These are phyloP conservation scores for Canna indica DNA, from an alignment of 176 grass and related monocot species.

Conservation along the genomic window DNA sequence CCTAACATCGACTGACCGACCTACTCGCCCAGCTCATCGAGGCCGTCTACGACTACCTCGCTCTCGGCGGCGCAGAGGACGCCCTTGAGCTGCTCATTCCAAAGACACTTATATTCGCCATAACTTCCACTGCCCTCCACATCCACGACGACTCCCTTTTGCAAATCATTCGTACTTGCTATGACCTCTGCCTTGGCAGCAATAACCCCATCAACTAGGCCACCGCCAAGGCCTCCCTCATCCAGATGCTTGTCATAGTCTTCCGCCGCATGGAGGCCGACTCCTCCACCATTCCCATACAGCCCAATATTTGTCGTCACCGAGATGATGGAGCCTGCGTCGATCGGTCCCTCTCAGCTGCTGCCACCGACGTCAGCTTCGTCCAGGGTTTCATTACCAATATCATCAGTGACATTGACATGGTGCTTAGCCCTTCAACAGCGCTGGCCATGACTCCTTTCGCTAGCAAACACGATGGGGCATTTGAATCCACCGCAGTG, in stretches of 20 bases:
- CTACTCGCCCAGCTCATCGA: conserved; percentile 66
- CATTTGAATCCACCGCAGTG: conserved; percentile 74
- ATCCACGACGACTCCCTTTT: conserved; percentile 86
- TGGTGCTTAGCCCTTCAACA: conserved; percentile 49
- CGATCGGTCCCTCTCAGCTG: conserved; percentile 33
- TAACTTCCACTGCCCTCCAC: conserved; percentile 77
- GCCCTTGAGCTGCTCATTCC: conserved; percentile 75
- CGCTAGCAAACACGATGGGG: conserved; percentile 60
- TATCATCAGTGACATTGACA: conserved; percentile 85
- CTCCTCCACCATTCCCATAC: conserved; percentile 76
- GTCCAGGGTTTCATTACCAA: conserved; percentile 95
- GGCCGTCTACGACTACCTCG: conserved; percentile 54
- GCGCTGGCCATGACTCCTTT: conserved; percentile 40
- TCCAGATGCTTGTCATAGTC: conserved; percentile 97
- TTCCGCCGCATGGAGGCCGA: conserved; percentile 98
- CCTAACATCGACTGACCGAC: conserved; percentile 60
- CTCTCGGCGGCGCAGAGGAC: conserved; percentile 31
- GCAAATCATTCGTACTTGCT: conserved; percentile 73
- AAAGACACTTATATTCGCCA: conserved; percentile 84
- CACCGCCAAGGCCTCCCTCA: conserved; percentile 94
- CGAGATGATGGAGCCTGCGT: conserved; percentile 74
- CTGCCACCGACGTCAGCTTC: conserved; percentile 48
- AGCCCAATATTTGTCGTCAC: conserved; percentile 92
- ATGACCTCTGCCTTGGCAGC: conserved; percentile 81
- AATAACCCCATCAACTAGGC: conserved; percentile 77